These are phyloP conservation scores for Fusarium pseudonygamai DNA, from an alignment of 2,329 filamentous ascomycete species.

Conservation along the genomic window DNA sequence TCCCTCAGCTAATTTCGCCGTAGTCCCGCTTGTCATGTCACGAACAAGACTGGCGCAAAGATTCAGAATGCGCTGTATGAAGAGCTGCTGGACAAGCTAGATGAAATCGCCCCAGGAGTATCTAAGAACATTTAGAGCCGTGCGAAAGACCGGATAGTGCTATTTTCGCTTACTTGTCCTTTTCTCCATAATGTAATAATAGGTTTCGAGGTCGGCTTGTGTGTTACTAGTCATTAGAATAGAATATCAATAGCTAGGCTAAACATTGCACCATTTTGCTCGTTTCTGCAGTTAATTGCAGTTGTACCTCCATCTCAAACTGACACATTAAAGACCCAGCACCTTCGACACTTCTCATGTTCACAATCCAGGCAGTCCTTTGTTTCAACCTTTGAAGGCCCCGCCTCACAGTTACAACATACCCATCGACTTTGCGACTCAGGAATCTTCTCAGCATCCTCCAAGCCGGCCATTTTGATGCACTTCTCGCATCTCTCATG, in stretches of 20 bases:
- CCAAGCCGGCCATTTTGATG: neutral
- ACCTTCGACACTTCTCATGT: neutral
- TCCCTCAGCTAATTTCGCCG: fast-evolving
- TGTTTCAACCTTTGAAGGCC: neutral
- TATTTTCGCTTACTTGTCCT: too few species aligned
- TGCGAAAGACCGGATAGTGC: fast-evolving
- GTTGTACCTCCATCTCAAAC: fast-evolving
- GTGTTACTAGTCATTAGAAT: fast-evolving
- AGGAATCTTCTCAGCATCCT: neutral
- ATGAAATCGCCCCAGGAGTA: constrained; percentile 33
- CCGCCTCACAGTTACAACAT: neutral
- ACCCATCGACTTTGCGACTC: neutral
- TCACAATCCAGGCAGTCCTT: neutral
- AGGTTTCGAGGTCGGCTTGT: fast-evolving
- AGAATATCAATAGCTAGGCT: too few species aligned
- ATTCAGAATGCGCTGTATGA: constrained; percentile 46
- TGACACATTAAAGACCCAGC: neutral
- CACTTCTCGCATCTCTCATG: neutral
- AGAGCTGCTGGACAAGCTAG: constrained; percentile 48
- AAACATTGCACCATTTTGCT: too few species aligned
- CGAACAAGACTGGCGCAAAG: constrained; percentile 43
- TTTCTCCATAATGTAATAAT: fast-evolving
- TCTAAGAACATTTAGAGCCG: neutral
- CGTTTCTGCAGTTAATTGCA: fast-evolving
- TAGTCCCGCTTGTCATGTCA: constrained; percentile 45